Base-by-base conservation (phyloP, 176 grass and related monocot species). In the Typha latifolia region DNA sequence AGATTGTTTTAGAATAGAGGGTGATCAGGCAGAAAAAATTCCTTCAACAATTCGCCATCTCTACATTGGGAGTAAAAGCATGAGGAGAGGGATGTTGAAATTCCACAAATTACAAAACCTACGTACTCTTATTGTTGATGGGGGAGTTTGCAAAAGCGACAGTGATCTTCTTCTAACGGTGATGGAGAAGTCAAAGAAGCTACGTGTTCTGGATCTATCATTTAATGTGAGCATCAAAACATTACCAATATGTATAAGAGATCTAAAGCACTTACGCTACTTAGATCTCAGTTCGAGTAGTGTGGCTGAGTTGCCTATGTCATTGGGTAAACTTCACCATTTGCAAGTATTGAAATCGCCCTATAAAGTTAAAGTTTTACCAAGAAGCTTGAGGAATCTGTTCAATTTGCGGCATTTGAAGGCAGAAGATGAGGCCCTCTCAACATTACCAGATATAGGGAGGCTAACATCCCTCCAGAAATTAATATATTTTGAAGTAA, bases 1-100 rank as follows among this genome's bases (percentile, higher is more conserved):
- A n/a, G n/a, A 68, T 1, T 74, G 69, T 49, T 50, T 78, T 14
- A 70, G 66, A 66, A 63, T 78, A 32, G 75, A 78, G 68, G 53
- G 51, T 63, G 51, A 68, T 5, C 57, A 62, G 13, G 12, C 16
- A 10, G 22, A 29, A 24, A 1, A 63, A 2, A 78, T 78, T 32
- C 75, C 75, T 21, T 12, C 14, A 3, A 78, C 37, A 4, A 62
- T 48, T 21, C 66, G 52, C 48, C 69, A 78, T 69, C 47, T 78
- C 10, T 70, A 43, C 0, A 13, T 78, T 50, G 47, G 43, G 14
- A 51, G 62, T 78, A 29, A 27, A 47, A 20, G 62, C 12, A 24
- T 78, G 12, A 67, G 49, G 14, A 64, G 63, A 51, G 23, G 49
- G 3, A 78, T 3, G 49, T 24, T 26, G 51, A 51, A 27, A 5